Evolutionary conservation across 768 basidiomycete species (phyloP), one percentile per base, ranked within the genome.

Genomic region (Kwoniella sp.): DNA sequence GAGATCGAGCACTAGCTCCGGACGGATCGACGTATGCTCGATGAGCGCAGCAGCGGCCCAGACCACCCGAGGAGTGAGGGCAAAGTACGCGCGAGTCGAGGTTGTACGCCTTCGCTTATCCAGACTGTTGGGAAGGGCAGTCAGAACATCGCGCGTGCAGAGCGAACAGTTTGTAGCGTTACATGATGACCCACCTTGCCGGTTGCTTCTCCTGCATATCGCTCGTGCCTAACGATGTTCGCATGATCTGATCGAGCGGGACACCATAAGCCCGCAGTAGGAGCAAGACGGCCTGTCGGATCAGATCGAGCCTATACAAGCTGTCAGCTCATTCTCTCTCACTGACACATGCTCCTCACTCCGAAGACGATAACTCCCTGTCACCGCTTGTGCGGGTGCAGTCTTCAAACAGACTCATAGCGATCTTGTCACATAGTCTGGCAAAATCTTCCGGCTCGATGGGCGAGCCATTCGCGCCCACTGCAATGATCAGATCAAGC

Each of bases 241-340:
- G 28, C 3, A 51, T 20, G 6, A 62, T 33, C 19, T 62, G 50
- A 17, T 56, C 56, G 3, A 45, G 17, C 19, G 45, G 27, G 12
- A 66, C 64, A 5, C 64, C 64, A 46, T 63, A 59, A 3, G 59
- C 56, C 7, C 53, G 36, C 20, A 66, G 59, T 3, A 58, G 27
- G 2, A 62, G 29, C 23, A 48, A 25, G 31, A 62, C 45, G 27
- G 19, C 36, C 29, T 54, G 46, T 11, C 43, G 20, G 15, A 65
- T 22, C 14, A 61, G 20, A n/a, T 56, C 53, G 4, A 38, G 25
- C 17, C 56, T 58, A 36, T 7, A 36, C 5, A 22, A n/a, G n/a
- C n/a, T n/a, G n/a, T n/a, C n/a, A n/a, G n/a, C n/a, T n/a, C n/a
- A n/a, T n/a, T n/a, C n/a, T n/a, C n/a, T n/a, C n/a, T n/a, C n/a